Base-by-base conservation (phyloP, 495 filamentous ascomycete species). In the Saxophila tyrrhenica region DNA sequence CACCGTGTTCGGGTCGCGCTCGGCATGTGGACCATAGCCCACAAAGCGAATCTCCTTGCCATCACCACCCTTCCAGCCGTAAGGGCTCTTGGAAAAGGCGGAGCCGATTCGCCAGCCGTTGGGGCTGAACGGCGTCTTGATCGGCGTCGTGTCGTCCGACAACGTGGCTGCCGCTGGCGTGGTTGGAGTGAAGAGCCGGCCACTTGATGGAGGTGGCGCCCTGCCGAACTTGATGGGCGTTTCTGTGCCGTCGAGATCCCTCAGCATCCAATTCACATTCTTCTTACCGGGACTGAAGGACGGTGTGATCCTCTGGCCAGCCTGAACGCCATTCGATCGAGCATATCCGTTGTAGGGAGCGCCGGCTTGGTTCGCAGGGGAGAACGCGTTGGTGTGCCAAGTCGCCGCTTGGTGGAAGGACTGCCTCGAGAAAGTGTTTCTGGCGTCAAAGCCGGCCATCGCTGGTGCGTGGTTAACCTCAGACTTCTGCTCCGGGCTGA, bases 11-110 rank as follows among this genome's bases (percentile, higher is more conserved):
- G 59, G 44, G 29, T 58, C 43, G 45, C 43, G 17, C 51, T 62
- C 59, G 1, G 59, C 55, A 13, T 51, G 45, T 10, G 55, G 54
- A 32, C 59, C 59, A 47, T 62, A 54, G 41, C 59, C 59, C 9
- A 49, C 35, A 38, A 62, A 62, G 16, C 50, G 35, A 51, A 62
- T 62, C 47, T 62, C 59, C 13, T 39, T 44, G n/a, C 59, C 59
- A 25, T 57, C 59, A 38, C 59, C 59, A 32, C 59, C 55, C 15
- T 47, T 25, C 59, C 59, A 62, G 45, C 55, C 59, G 38, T 53
- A 61, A 2, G 45, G 49, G 17, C 19, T 13, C 1, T 19, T n/a
- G 13, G 51, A 22, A 41, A 21, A 10, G 44, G 42, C 32, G 9
- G 53, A 44, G 39, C 48, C 57, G 22, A 60, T 55, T 5, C 25